A percentile compares a stretch with the other conserved stretches of the same genome.
Evolutionary conservation across 306 rosid genomes (phyloP).

Genomic region (Corylus heterophylla): DNA sequence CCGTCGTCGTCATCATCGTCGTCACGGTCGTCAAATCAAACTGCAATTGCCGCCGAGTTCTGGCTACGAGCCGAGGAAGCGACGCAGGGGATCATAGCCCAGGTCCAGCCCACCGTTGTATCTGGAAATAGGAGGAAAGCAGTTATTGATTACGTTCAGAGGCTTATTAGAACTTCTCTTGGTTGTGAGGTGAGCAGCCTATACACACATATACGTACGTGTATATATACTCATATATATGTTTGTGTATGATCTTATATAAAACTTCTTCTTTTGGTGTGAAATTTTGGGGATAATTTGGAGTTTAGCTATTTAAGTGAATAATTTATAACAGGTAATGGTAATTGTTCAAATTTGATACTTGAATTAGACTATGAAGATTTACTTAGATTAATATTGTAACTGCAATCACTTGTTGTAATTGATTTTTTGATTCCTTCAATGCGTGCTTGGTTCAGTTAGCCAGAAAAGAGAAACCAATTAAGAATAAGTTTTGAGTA

Average conservation of each 20-base stretch:
- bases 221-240: too few species aligned
- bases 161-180: constrained; percentile 31
- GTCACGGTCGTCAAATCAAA: constrained; percentile 30
- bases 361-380: not conserved
- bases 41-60: constrained; percentile 27
- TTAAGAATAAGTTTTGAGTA: not conserved
- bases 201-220: not conserved
- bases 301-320: not conserved
- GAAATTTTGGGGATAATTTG: not conserved
- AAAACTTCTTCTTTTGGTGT: not conserved
- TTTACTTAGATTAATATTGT: not conserved
- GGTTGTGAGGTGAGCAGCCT: constrained; percentile 39
- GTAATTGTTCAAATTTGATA: not conserved
- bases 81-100: constrained; percentile 44
- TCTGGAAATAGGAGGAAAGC: constrained; percentile 48
- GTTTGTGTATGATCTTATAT: not conserved
- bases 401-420: not conserved
- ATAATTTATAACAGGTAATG: not conserved
- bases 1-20: constrained; percentile 24
- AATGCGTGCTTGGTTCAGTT: not conserved
- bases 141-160: constrained; percentile 48
- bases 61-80: constrained; percentile 50
- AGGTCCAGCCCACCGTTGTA: constrained; percentile 49
- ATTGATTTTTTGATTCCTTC: not conserved
- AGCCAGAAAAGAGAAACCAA: not conserved